Base-by-base conservation (phyloP, 2,329 filamentous ascomycete species). In the Arthrobotrys pseudoclavata region DNA sequence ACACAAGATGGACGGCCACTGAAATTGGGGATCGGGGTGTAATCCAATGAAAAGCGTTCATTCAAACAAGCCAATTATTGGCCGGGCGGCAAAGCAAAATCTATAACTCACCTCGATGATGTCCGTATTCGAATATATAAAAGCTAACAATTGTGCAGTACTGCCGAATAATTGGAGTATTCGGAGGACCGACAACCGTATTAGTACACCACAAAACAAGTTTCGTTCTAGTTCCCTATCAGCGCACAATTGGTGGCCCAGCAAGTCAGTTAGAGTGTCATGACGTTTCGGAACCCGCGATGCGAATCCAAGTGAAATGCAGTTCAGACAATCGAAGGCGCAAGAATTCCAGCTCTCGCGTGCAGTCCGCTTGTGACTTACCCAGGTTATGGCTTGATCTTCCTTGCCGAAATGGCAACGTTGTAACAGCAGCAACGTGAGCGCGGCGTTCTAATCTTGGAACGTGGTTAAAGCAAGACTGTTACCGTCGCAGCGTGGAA, bases 41-140 rank as follows among this genome's bases (percentile, higher is more conserved):
- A 26, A 57, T 64, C 72, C 72, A 76, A 76, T 76, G 13, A 67
- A 67, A 76, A 34, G 26, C 24, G 64, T 40, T 40, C 26, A 24
- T 67, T 50, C 26, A 24, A 50, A 34, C 29, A 31, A 20, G 34
- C 47, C n/a, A 48, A 31, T 53, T 66, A 76, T 70, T 69, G 66
- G 72, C 29, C 72, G 72, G 50, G 72, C 66, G 72, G 72, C 66
- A 76, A 76, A 62, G 66, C 42, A 20, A 76, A 76, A 76, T 70
- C 72, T 26, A 60, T 60, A 60, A 60, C 55, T 69, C 52, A 69
- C 66, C 67, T 55, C 47, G 60, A 63, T 61, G 63, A 68, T 53
- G 26, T 53, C 48, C 61, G 34, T 20, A 62, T 68, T 31, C 45
- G 50, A 60, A 50, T 53, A 67, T 76, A 76, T 70, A 76, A 76